Evolutionary conservation across 2,329 filamentous ascomycete species (phyloP).

Genomic region (Penicillium sp.): DNA sequence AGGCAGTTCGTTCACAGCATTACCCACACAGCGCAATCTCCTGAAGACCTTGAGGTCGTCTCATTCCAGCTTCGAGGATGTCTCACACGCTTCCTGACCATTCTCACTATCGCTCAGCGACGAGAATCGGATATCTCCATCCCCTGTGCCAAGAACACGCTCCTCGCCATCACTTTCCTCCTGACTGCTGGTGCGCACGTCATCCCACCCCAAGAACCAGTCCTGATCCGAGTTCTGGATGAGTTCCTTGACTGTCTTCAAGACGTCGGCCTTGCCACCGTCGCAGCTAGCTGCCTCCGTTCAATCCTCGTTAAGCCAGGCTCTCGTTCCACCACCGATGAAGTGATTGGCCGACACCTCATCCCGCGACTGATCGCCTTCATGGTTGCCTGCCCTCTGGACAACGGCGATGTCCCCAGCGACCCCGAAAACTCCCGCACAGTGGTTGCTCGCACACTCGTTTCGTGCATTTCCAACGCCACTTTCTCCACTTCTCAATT

Average conservation of each 20-base stretch:
- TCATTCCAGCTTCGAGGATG: conserved; percentile 77
- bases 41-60: conserved; percentile 46
- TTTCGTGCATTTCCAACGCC: conserved; percentile 61
- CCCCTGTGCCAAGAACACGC: conserved; percentile 85
- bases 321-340: conserved; percentile 62
- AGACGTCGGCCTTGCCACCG: conserved; percentile 63
- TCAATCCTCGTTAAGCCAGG: conserved; percentile 69
- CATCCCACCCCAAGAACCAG: conserved; percentile 69
- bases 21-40: conserved; percentile 40
- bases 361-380: conserved; percentile 75
- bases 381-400: conserved; percentile 52
- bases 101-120: conserved; percentile 52
- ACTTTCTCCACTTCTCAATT: conserved; percentile 29
- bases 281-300: conserved; percentile 84
- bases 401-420: conserved; percentile 57
- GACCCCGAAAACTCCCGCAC: conserved; percentile 74
- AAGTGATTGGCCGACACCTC: conserved; percentile 70
- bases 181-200: conserved; percentile 75
- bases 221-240: conserved; percentile 71
- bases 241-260: conserved; percentile 80
- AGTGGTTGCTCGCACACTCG: conserved; percentile 70
- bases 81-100: conserved; percentile 75
- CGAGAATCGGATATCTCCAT: conserved; percentile 68
- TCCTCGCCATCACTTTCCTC: conserved; percentile 83
- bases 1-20: conserved; percentile 85